Conservation (phyloP, 148 eudicot species). For the Persicaria maculosa region DNA sequence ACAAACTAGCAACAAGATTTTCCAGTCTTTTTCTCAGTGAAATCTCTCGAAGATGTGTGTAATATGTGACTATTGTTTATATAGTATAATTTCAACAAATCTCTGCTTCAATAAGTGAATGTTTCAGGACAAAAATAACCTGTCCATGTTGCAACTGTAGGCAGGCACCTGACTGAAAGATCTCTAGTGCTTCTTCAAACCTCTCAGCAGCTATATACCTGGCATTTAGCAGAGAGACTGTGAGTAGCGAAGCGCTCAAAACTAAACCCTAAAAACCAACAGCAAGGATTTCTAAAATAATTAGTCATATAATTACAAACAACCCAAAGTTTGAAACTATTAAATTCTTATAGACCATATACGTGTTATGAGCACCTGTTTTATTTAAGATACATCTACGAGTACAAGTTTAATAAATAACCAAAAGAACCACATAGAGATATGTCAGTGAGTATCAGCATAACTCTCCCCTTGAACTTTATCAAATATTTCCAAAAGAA, state of each 20-base stretch:
- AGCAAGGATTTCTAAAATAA: not conserved
- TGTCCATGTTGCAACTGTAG: constrained; percentile 72
- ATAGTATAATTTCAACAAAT: not conserved
- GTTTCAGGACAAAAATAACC: constrained; percentile 30
- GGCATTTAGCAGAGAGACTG: constrained; percentile 22
- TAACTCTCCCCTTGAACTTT: not conserved
- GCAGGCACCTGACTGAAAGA: constrained; percentile 88
- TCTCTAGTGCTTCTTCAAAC: constrained; percentile 68
- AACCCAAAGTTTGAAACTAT: not conserved
- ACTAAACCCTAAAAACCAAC: not conserved
- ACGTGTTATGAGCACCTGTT: not conserved
- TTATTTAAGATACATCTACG: not conserved
- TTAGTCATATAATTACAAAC: not conserved
- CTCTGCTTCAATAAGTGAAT: not conserved
- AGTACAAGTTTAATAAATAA: not conserved
- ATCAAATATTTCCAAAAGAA: not conserved
- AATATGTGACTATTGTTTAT: not conserved
- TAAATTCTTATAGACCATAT: not conserved
- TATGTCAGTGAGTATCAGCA: not conserved
- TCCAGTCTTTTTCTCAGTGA: not conserved
- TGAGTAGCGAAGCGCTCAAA: not conserved
- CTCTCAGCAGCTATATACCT: constrained; percentile 75
- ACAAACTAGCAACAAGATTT: not conserved
- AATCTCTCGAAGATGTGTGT: not conserved
- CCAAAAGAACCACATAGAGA: not conserved